phyloP scores from a whole-genome alignment of 805 yeast species.

The Cyberlindnera petersonii region DNA sequence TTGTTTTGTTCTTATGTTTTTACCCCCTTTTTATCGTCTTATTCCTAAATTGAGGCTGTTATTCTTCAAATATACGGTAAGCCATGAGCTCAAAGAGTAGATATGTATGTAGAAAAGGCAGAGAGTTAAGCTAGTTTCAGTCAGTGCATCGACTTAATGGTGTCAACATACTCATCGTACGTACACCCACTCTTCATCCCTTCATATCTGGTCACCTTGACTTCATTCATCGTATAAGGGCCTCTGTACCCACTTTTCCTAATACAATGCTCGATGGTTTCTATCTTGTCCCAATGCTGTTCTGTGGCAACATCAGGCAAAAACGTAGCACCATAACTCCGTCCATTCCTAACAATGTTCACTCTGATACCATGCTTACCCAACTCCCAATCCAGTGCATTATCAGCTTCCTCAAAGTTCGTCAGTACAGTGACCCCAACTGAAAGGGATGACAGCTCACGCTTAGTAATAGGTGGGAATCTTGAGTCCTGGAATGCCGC shows the following conservation, averaged over 20 bases:
- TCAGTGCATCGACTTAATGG: background rate
- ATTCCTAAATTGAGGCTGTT: too few relatives aligned
- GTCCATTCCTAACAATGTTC: slow-evolving; percentile 39
- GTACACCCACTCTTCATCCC: slow-evolving; percentile 45
- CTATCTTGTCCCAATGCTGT: slow-evolving; percentile 72
- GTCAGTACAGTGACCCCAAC: slow-evolving; percentile 57
- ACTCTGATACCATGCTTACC: slow-evolving; percentile 82
- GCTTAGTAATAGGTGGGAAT: slow-evolving; percentile 55
- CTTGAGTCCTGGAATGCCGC: slow-evolving; percentile 75
- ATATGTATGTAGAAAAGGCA: background rate
- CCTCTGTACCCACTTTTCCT: slow-evolving; percentile 58
- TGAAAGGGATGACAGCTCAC: slow-evolving; percentile 50
- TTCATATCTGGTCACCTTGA: slow-evolving; percentile 51
- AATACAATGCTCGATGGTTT: slow-evolving; percentile 68
- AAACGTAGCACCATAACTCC: slow-evolving; percentile 67
- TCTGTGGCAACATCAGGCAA: slow-evolving; percentile 88
- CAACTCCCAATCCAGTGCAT: slow-evolving; percentile 68
- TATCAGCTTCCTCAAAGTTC: slow-evolving; percentile 49
- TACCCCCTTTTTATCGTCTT: background rate
- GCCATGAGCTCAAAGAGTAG: background rate
- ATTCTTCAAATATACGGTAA: too few relatives aligned
- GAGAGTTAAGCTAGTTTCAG: background rate
- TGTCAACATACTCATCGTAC: slow-evolving; percentile 36
- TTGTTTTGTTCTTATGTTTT: too few relatives aligned
- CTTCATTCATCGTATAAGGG: slow-evolving; percentile 33